Evolutionary conservation across 2,329 filamentous ascomycete genomes (phyloP).

Genomic region (Xylariaceae sp.): DNA sequence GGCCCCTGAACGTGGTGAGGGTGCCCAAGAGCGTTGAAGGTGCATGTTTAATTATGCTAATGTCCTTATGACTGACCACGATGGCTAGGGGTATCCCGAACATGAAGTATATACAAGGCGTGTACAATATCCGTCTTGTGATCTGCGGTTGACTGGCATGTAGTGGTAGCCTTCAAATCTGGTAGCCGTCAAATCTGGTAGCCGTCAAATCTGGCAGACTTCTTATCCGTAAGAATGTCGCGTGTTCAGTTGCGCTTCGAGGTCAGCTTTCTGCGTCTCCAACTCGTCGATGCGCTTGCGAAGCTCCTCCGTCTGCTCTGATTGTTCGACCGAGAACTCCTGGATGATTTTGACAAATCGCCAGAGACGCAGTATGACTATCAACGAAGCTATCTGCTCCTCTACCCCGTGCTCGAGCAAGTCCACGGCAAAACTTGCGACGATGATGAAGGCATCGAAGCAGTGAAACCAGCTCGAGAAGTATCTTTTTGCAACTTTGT

Average conservation of each 20-base stretch:
- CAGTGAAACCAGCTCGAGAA: conserved; percentile 56
- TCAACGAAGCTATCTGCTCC: conserved; percentile 62
- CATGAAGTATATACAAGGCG: no score
- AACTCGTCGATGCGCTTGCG: conserved; percentile 47
- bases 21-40: no score
- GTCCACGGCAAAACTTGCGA: conserved; percentile 59
- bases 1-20: no score
- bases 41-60: no score
- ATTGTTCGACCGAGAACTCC: conserved; percentile 59
- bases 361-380: conserved; percentile 64
- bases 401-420: conserved; percentile 54
- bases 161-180: no score
- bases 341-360: conserved; percentile 68
- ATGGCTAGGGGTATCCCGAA: no score
- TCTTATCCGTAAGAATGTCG: background rate
- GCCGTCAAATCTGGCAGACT: no score
- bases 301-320: conserved; percentile 58
- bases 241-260: conserved; percentile 17
- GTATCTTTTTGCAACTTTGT: conserved; percentile 38
- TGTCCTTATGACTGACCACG: no score
- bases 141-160: no score
- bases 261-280: conserved; percentile 40
- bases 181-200: no score
- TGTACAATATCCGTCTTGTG: no score
- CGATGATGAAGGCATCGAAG: conserved; percentile 61